Base-by-base conservation (phyloP, 768 basidiomycete species). In the Trametes cinnabarina region DNA sequence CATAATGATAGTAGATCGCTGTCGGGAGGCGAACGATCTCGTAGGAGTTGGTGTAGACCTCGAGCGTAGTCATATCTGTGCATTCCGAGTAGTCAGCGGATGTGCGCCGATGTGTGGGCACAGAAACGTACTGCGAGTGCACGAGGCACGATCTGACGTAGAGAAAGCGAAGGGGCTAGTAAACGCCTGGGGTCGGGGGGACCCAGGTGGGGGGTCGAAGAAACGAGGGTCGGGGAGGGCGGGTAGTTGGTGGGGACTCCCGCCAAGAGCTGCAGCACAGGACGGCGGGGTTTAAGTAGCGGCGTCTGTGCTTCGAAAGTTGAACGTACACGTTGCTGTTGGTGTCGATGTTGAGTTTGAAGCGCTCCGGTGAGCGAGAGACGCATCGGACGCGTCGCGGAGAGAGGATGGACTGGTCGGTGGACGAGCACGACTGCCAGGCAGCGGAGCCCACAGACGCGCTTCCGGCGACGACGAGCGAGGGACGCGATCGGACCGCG, bases 21-120 rank as follows among this genome's bases (percentile, higher is more conserved):
- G 49, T 50, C 0, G 74, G 74, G 12, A 73, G 61, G 0, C 62
- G 57, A 0, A 61, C 64, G 19, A 76, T 64, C 47, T 67, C 68
- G 55, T 70, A 76, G 0, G 70, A 73, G 28, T 75, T 75, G 0
- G 75, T 75, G 0, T 50, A 14, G 3, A 75, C 75, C n/a, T 62
- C 60, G 25, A 71, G 42, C 14, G 19, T 34, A 23, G 4, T 17
- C 39, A 26, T 39, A 32, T 26, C 40, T 60, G 23, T 23, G 44
- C 46, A 28, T 5, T n/a, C n/a, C n/a, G 47, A 23, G 5, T 9
- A 22, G 22, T 42, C 12, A 32, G 30, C 30, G 30, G 30, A 42
- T 5, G 22, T 42, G 19, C 19, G 12, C 3, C 22, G 11, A 23
- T 42, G 30, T 0, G 17, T 19, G 11, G 8, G n/a, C 3, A 39